Percentiles rank a stretch among this genome's conserved stretches.
These are phyloP conservation scores for Scheffersomyces insectosa DNA, from an alignment of 1,139 yeast species.

Conservation along the genomic window DNA sequence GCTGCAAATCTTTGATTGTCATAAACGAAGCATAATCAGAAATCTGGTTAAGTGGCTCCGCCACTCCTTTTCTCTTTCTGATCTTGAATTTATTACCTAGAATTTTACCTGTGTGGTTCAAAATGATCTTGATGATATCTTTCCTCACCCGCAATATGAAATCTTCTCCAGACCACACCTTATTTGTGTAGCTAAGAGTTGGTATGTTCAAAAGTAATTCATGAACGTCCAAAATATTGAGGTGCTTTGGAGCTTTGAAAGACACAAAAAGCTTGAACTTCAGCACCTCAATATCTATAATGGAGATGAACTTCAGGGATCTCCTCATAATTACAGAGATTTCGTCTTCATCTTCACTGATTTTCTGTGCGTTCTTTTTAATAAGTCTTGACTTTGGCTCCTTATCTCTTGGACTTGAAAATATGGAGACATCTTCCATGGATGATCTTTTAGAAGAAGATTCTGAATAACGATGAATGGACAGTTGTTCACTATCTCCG, in stretches of 20 bases:
- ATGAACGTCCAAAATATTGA: slow-evolving; percentile 70
- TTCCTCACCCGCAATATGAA: slow-evolving; percentile 62
- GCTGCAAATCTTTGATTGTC: slow-evolving; percentile 43
- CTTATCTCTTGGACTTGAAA: neutral
- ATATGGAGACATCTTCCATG: slow-evolving; percentile 4
- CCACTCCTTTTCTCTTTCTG: slow-evolving; percentile 30
- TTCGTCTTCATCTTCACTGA: slow-evolving; percentile 32
- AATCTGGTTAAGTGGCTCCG: slow-evolving; percentile 47
- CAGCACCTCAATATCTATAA: slow-evolving; percentile 58
- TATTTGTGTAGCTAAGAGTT: slow-evolving; percentile 58
- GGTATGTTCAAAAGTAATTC: slow-evolving; percentile 68
- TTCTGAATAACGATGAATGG: neutral
- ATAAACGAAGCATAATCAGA: slow-evolving; percentile 39
- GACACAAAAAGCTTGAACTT: slow-evolving; percentile 61
- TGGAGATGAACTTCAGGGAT: slow-evolving; percentile 66
- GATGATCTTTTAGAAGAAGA: slow-evolving; percentile 3
- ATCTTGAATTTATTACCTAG: slow-evolving; percentile 72
- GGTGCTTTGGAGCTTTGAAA: slow-evolving; percentile 72
- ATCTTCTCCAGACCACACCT: slow-evolving; percentile 80
- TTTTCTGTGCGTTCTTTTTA: slow-evolving; percentile 1
- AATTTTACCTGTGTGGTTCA: slow-evolving; percentile 77
- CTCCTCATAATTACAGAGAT: slow-evolving; percentile 61
- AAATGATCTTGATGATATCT: slow-evolving; percentile 65
- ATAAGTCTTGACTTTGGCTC: neutral
- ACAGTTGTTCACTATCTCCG: neutral